Base-by-base conservation (phyloP, 331 rosid species). In the Phaseolus coccineus region DNA sequence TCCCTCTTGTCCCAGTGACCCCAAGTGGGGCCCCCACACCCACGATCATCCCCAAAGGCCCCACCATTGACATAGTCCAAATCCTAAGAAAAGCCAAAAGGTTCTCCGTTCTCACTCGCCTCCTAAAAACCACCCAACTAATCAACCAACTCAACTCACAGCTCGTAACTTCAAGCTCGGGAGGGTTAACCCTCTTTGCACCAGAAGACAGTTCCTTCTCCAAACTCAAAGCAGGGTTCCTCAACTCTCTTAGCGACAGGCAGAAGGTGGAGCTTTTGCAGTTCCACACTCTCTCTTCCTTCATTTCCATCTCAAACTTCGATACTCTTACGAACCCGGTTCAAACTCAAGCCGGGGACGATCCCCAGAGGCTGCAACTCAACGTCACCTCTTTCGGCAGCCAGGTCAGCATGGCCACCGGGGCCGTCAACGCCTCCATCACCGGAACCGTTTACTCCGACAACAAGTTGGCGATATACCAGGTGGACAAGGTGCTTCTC, bases 401-500 rank as follows among this genome's bases (percentile, higher is more conserved):
- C 76, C 80, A 61, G 52, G 90, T 87, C n/a, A 84, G 58, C 83
- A 87, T 87, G 73, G 80, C 87, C 3, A 87, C 90, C 14, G 90
- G 90, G 9, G 87, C 78, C 12, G 90, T 84, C 8, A 87, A 87
- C 8, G 83, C 87, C 66, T 28, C 80, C 24, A 30, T 87, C 19
- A 82, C 87, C 1, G 87, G 87, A 0, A 78, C 87, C 24, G 77
- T 87, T 14, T 87, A 87, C 40, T 15, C 87, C 0, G 90, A 87
- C 47, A 79, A 39, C 73, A 83, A 87, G 78, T 83, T 87, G 1
- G 90, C 84, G 0, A 81, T 87, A 5, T 87, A 84, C 75, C 81
- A 84, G 63, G 90, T 87, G 3, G 90, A 87, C 44, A 87, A 87
- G 76, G 88, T 87, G 52, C 90, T 87, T 69, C 72, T 87, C 6